Evolutionary conservation across 1,284 basidiomycete genomes (phyloP).

Genomic region (Ceratobasidium sp.): DNA sequence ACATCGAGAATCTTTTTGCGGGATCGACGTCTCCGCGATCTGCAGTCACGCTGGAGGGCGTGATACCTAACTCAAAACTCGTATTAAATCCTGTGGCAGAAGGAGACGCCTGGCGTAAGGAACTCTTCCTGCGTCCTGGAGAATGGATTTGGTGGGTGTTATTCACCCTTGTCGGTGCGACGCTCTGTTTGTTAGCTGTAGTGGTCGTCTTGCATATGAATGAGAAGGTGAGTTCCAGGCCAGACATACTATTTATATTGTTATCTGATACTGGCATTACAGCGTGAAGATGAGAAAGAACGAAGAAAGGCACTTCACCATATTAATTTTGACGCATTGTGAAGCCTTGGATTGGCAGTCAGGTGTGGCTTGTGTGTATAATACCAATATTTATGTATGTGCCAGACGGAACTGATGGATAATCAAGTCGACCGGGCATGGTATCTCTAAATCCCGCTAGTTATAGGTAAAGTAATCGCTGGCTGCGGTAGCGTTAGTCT

Average conservation of each 20-base stretch:
- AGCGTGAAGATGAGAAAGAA: constrained; percentile 94
- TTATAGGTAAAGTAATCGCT: too few relatives aligned
- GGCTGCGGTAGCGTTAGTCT: too few relatives aligned
- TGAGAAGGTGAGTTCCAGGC: constrained; percentile 75
- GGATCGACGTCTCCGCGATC: constrained; percentile 70
- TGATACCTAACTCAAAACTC: constrained; percentile 97
- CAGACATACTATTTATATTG: background rate
- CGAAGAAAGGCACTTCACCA: constrained; percentile 86
- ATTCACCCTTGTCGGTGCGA: constrained; percentile 80
- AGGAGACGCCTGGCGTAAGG: constrained; percentile 79
- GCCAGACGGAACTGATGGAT: too few relatives aligned
- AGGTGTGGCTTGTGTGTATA: constrained; percentile 1
- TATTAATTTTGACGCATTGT: constrained; percentile 97
- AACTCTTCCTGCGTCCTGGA: constrained; percentile 92
- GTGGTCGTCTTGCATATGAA: constrained; percentile 89
- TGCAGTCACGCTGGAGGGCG: constrained; percentile 82
- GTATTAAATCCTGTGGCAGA: constrained; percentile 79
- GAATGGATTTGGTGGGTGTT: constrained; percentile 99
- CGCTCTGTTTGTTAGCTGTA: constrained; percentile 78
- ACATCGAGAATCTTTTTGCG: constrained; percentile 96
- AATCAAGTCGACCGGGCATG: too few relatives aligned
- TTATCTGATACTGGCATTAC: constrained; percentile 13
- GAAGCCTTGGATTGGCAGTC: constrained; percentile 43
- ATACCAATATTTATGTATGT: too few relatives aligned
- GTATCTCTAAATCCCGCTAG: too few relatives aligned